phyloP scores from a whole-genome alignment of 768 basidiomycete genomes.

The Boletellus ananas region DNA sequence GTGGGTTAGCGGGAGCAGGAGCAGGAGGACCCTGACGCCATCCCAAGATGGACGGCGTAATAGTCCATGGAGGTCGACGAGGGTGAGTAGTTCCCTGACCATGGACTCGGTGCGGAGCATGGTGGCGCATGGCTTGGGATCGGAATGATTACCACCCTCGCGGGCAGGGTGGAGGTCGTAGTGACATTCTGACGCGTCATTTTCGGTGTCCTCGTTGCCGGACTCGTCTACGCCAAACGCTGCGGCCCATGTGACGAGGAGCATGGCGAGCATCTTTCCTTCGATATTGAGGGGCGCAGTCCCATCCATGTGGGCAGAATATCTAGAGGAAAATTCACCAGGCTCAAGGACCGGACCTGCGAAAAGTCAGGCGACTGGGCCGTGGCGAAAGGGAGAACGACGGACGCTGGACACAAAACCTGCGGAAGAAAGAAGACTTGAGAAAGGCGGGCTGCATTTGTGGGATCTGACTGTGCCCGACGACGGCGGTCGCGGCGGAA shows the following conservation, averaged over 20 bases:
- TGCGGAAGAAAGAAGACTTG: constrained; percentile 76
- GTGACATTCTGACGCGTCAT: constrained; percentile 1
- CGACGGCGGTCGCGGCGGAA: background rate
- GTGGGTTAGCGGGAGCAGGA: constrained; percentile 80
- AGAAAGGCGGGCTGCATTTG: constrained; percentile 77
- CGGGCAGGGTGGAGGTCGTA: constrained; percentile 5
- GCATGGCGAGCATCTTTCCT: constrained; percentile 71
- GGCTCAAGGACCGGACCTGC: constrained; percentile 85
- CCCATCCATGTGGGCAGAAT: constrained; percentile 60
- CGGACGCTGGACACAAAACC: constrained; percentile 83
- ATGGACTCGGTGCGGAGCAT: constrained; percentile 62
- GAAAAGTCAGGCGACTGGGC: constrained; percentile 6
- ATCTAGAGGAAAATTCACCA: constrained; percentile 73
- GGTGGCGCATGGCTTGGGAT: constrained; percentile 39
- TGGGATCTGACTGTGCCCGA: constrained; percentile 52
- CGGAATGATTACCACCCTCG: constrained; percentile 31
- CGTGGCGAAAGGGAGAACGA: constrained; percentile 7
- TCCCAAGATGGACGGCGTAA: constrained; percentile 84
- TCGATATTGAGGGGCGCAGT: constrained; percentile 61
- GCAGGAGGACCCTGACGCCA: constrained; percentile 73
- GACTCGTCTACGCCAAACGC: constrained; percentile 85
- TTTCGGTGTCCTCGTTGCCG: constrained; percentile 42
- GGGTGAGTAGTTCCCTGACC: constrained; percentile 69
- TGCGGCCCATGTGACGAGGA: constrained; percentile 84
- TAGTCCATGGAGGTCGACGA: constrained; percentile 77